Evolutionary conservation across 2,329 filamentous ascomycete species (phyloP).

Genomic region (Fusarium sp.): DNA sequence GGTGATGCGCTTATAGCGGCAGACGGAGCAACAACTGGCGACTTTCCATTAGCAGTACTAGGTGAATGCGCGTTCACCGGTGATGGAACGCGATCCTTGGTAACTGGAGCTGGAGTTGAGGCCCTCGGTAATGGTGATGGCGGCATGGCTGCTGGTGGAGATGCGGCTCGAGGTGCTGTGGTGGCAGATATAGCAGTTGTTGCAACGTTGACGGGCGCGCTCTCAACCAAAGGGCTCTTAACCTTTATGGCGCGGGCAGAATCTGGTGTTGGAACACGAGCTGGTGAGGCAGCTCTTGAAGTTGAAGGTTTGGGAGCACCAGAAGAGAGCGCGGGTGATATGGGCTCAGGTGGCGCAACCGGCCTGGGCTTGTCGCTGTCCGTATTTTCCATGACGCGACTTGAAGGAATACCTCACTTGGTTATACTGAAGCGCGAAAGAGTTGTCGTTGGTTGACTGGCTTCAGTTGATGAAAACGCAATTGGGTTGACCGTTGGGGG

Average conservation of each 20-base stretch:
- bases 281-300: constrained; percentile 34
- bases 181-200: constrained; percentile 7
- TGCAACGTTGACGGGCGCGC: constrained; percentile 11
- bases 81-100: constrained; percentile 33
- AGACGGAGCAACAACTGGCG: constrained; percentile 1
- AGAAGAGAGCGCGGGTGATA: constrained; percentile 42
- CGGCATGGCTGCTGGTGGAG: constrained; percentile 15
- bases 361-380: constrained; percentile 42
- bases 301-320: constrained; percentile 32
- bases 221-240: constrained; percentile 24
- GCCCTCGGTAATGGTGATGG: constrained; percentile 25
- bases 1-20: constrained; percentile 21
- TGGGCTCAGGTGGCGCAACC: constrained; percentile 43
- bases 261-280: constrained; percentile 37
- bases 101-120: constrained; percentile 24
- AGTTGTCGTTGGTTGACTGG: constrained; percentile 2
- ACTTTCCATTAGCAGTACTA: constrained; percentile 22
- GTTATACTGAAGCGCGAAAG: constrained; percentile 15
- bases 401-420: constrained; percentile 13
- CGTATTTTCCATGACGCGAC: constrained; percentile 40
- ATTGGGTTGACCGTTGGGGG: background rate
- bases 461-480: background rate
- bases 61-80: constrained; percentile 12
- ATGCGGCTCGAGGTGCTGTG: constrained; percentile 11
- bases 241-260: constrained; percentile 32